Percentiles rank a stretch among this genome's conserved stretches.
Conservation (phyloP, 352 stramenopile genomes). For the Pythium pectinolyticum region DNA sequence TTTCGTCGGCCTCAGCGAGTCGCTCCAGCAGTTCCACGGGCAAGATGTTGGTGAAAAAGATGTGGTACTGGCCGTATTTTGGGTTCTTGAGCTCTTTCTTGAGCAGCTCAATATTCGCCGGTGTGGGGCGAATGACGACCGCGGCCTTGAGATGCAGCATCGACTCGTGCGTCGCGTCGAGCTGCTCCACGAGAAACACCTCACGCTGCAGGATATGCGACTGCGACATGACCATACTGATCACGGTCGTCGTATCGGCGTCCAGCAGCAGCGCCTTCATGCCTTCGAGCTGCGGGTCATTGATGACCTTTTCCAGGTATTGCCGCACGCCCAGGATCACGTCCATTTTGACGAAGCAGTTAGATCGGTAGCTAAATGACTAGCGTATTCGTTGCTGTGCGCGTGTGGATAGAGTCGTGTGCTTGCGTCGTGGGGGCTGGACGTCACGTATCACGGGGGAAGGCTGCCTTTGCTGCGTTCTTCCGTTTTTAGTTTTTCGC, state of each 20-base stretch:
- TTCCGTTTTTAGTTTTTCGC: constrained; percentile 27
- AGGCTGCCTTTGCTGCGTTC: constrained; percentile 5
- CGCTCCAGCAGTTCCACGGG: constrained; percentile 91
- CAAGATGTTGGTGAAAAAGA: constrained; percentile 99
- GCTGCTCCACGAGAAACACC: constrained; percentile 94
- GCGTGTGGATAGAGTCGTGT: too few species aligned
- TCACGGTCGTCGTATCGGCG: constrained; percentile 92
- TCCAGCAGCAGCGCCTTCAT: constrained; percentile 99
- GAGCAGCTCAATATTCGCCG: constrained; percentile 91
- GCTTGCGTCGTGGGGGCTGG: too few species aligned
- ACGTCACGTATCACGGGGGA: too few species aligned
- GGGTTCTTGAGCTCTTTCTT: constrained; percentile 91
- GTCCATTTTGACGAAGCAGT: constrained; percentile 46
- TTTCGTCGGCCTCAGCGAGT: constrained; percentile 95
- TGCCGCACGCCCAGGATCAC: constrained; percentile 64
- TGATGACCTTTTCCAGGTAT: constrained; percentile 85
- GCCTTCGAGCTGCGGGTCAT: constrained; percentile 79
- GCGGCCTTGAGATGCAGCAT: constrained; percentile 95
- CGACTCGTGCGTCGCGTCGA: constrained; percentile 83
- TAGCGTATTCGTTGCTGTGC: too few species aligned
- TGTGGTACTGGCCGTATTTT: constrained; percentile 98
- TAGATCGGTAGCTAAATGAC: not conserved
- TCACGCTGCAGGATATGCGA: constrained; percentile 95
- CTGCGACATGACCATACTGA: constrained; percentile 95
- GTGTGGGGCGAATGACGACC: constrained; percentile 93